Conservation (phyloP, 2,329 filamentous ascomycete species). For the Arachnopeziza araneosa region DNA sequence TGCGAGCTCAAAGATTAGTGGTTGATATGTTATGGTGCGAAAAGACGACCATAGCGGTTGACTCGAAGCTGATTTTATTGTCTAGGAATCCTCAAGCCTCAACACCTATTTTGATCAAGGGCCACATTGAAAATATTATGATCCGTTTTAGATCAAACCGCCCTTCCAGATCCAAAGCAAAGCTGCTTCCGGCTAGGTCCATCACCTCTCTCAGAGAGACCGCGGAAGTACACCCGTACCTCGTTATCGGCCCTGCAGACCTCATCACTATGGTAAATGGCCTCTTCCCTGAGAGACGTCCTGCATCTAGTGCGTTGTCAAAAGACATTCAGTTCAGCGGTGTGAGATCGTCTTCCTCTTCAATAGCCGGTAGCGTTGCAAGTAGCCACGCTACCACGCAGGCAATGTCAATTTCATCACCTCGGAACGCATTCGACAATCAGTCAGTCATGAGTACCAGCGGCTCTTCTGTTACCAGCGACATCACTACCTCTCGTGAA, state of each 20-base stretch:
- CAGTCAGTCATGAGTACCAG: slow-evolving; percentile 68
- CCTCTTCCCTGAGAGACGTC: slow-evolving; percentile 71
- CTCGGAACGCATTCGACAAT: slow-evolving; percentile 50
- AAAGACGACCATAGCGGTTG: slow-evolving; percentile 5
- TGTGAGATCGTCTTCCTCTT: slow-evolving; percentile 62
- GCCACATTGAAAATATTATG: slow-evolving; percentile 67
- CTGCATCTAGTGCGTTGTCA: slow-evolving; percentile 48
- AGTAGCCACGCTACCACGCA: slow-evolving; percentile 63
- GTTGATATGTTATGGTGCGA: slow-evolving; percentile 62
- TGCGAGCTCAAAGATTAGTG: slow-evolving; percentile 72
- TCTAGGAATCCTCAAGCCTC: slow-evolving; percentile 53
- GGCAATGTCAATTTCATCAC: slow-evolving; percentile 58
- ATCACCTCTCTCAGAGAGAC: slow-evolving; percentile 70
- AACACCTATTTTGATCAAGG: slow-evolving; percentile 56
- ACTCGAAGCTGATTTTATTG: slow-evolving; percentile 1
- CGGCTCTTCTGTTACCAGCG: slow-evolving; percentile 66
- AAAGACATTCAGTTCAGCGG: slow-evolving; percentile 50
- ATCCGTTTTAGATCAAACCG: slow-evolving; percentile 48
- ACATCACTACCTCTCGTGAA: slow-evolving; percentile 60
- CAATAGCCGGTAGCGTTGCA: slow-evolving; percentile 60
- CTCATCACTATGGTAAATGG: slow-evolving; percentile 75
- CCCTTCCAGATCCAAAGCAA: slow-evolving; percentile 42
- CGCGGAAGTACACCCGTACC: slow-evolving; percentile 71
- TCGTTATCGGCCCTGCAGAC: slow-evolving; percentile 76
- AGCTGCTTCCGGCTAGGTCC: slow-evolving; percentile 64